Evolutionary conservation across 805 yeast genomes (phyloP), one percentile per base, ranked within the genome.

Genomic region (Wickerhamiella kurtzmanii): DNA sequence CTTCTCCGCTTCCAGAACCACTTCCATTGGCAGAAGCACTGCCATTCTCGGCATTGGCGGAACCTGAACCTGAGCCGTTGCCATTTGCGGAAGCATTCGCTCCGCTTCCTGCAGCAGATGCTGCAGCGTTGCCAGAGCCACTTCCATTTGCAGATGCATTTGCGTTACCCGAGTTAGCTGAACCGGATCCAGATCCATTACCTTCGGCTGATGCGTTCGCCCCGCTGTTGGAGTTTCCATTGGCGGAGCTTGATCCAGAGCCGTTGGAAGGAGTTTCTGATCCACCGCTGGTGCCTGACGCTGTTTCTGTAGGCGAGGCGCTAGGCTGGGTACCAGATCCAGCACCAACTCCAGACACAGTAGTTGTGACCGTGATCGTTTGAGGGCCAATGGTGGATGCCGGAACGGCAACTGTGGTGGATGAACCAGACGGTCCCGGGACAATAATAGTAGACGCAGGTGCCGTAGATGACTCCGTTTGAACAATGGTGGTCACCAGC

Each of bases 321-420:
- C n/a, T n/a, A n/a, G n/a, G n/a, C n/a, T n/a, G n/a, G n/a, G n/a
- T n/a, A n/a, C n/a, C n/a, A n/a, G n/a, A n/a, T n/a, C n/a, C 32
- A 25, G 32, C 32, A 11, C 32, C 32, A 25, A 25, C 32, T 6
- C 32, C 32, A 25, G 32, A 25, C 6, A 25, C 32, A 25, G 32
- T 25, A 11, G 32, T 25, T 6, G 32, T 25, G 32, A 25, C 32
- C 6, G 32, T 25, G 32, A 25, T 25, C 2, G 43, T 36, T 6
- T 35, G 35, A 9, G 17, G 47, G 4, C 45, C 35, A 15, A 39
- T 18, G 16, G 42, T 39, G 8, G 42, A 39, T 9, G 32, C 32
- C 44, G 32, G 32, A 6, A 25, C 32, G 11, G 32, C 11, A 11
- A 11, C 6, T 25, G 32, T 25, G n/a, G n/a, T n/a, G 32, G 32